Base-by-base conservation (phyloP, 495 filamentous ascomycete species). In the Penicillium robsamsonii region DNA sequence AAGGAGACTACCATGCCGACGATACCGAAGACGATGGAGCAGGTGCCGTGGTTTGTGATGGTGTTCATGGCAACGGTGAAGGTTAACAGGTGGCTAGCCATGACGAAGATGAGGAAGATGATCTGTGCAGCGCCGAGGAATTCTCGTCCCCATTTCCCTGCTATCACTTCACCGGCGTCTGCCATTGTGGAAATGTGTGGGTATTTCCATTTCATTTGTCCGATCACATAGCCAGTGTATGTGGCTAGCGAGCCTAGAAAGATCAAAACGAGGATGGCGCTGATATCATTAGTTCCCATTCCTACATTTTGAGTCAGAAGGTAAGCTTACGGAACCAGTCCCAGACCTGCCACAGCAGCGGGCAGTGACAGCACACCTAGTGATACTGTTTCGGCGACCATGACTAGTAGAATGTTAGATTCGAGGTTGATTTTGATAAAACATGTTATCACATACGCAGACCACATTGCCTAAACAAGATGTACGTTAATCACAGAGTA, bases 221-320 rank as follows among this genome's bases (percentile, higher is more conserved):
- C 89, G 58, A 93, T 81, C 31, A 92, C 80, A 56, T 85, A 89
- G 60, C 87, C 87, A 17, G 87, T 90, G 70, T 92, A 95, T 37
- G 86, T 87, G 20, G 89, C 84, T 12, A 90, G 58, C 6, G 87
- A 55, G 15, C 89, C 89, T 24, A 91, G 67, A 20, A 69, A 63
- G 38, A 89, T 65, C 79, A 93, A 58, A 75, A 88, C 80, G 24
- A 89, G 64, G 18, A 89, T 58, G 15, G 88, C 85, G 17, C 87
- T 68, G 37, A 5, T 12, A 8, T 4, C 6, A 22, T 64, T 45
- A 64, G 61, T n/a, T 46, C 33, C 12, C 15, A 49, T 27, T 7
- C 25, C 25, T 29, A 8, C 2, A 27, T 0, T 5, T 46, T 22
- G 6, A 11, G 7, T 18, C 3, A 33, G 18, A 18, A 27, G 20